Percentiles rank a stretch among this genome's conserved stretches.
These are phyloP conservation scores for Cupressus sempervirens DNA, from an alignment of 75 land plant genomes.

Conservation along the genomic window DNA sequence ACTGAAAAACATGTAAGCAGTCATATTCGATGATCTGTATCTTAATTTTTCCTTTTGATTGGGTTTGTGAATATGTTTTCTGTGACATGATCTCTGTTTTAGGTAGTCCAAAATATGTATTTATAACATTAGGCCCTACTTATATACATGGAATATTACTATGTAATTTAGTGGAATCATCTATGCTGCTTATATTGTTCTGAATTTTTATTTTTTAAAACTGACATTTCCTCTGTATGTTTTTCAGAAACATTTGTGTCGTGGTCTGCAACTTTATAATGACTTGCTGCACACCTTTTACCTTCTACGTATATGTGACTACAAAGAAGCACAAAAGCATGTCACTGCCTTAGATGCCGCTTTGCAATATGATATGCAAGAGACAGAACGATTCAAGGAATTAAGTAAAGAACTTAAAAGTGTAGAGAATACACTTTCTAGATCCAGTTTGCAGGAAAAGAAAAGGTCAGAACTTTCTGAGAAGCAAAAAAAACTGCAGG, in stretches of 20 bases:
- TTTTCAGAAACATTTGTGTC: neutral
- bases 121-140: neutral
- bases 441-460: slow-evolving; percentile 29
- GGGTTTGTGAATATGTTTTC: neutral
- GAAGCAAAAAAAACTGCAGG: slow-evolving; percentile 31
- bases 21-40: neutral
- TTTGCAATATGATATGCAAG: slow-evolving; percentile 47
- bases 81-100: neutral
- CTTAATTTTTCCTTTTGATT: neutral
- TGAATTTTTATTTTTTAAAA: neutral
- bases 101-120: neutral
- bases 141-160: neutral
- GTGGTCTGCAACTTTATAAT: slow-evolving; percentile 80
- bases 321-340: slow-evolving; percentile 74
- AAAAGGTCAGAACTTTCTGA: slow-evolving; percentile 36
- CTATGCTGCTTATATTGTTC: neutral
- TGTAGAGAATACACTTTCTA: slow-evolving; percentile 40
- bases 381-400: slow-evolving; percentile 21
- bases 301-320: slow-evolving; percentile 79
- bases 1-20: neutral
- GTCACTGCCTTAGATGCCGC: slow-evolving; percentile 66
- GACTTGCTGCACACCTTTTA: slow-evolving; percentile 81
- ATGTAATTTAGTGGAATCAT: neutral
- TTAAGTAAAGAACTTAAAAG: slow-evolving; percentile 40
- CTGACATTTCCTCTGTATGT: neutral